phyloP scores from a whole-genome alignment of 2,329 filamentous ascomycete species.

The Microsporum ferrugineum region DNA sequence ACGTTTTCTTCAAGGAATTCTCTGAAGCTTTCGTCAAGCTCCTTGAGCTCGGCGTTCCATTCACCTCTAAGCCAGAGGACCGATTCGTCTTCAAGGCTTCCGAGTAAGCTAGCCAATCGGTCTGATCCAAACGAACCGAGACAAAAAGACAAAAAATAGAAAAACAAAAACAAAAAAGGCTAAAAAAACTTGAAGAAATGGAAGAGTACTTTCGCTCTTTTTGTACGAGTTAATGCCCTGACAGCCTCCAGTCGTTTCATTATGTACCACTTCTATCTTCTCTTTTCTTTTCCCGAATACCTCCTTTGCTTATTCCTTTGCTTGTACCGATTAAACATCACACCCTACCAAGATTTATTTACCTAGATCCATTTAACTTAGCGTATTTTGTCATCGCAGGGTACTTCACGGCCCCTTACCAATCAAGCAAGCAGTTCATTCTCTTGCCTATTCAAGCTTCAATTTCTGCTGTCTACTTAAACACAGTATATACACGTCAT shows the following conservation, averaged over 20 bases:
- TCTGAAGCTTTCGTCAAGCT: constrained; percentile 64
- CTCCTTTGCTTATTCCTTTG: background rate
- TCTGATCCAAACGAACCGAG: background rate
- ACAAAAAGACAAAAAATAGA: background rate
- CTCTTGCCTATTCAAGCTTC: background rate
- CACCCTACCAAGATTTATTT: background rate
- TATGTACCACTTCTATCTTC: background rate
- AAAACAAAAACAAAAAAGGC: background rate
- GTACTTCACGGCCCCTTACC: background rate
- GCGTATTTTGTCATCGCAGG: background rate
- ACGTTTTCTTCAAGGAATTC: constrained; percentile 90
- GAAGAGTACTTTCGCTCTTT: background rate
- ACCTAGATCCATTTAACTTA: constrained; percentile 1
- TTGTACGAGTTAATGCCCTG: background rate
- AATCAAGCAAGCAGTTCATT: background rate
- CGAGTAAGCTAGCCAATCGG: constrained; percentile 20
- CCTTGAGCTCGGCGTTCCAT: constrained; percentile 90
- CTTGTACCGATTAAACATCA: background rate
- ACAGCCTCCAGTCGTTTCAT: background rate
- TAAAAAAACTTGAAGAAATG: background rate
- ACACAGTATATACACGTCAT: background rate
- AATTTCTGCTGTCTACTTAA: background rate
- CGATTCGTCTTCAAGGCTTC: constrained; percentile 53
- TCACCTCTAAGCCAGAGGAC: constrained; percentile 52
- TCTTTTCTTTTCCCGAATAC: background rate